Evolutionary conservation across 768 basidiomycete species (phyloP).

Genomic region (Sarcomyxa edulis): DNA sequence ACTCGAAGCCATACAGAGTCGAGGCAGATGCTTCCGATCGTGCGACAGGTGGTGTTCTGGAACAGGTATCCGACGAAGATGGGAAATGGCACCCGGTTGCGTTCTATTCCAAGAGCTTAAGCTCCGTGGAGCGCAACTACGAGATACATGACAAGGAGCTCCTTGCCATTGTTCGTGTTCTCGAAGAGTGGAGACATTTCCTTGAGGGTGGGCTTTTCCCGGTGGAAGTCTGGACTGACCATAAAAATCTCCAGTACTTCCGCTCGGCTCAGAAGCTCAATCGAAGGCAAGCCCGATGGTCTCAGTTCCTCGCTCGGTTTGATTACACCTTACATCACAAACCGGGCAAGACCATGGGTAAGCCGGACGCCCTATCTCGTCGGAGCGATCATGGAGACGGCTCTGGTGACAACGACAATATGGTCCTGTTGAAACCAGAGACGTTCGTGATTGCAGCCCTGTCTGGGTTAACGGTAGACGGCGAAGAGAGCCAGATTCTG

Average conservation of each 20-base stretch:
- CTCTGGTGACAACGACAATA: conserved; percentile 15
- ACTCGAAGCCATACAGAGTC: conserved; percentile 3
- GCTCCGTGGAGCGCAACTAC: conserved; percentile 36
- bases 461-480: too few relatives aligned
- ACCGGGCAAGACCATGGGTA: conserved; percentile 18
- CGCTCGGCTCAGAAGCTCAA: conserved; percentile 30
- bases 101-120: conserved; percentile 28
- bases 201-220: conserved; percentile 13
- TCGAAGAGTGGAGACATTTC: conserved; percentile 21
- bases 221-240: conserved; percentile 27
- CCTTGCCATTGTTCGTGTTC: conserved; percentile 35
- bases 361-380: conserved; percentile 20
- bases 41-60: conserved; percentile 18
- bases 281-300: conserved; percentile 37
- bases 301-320: conserved; percentile 25
- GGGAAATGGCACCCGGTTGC: conserved; percentile 29
- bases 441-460: too few relatives aligned
- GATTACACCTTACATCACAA: conserved; percentile 25
- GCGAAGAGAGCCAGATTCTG: too few relatives aligned
- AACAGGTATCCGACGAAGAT: conserved; percentile 16
- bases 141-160: conserved; percentile 42
- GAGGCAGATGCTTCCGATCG: conserved; percentile 19
- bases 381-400: conserved; percentile 20
- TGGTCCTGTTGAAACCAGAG: neutral
- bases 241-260: conserved; percentile 41